phyloP scores from a whole-genome alignment of 805 yeast genomes.

The Candida orba region DNA sequence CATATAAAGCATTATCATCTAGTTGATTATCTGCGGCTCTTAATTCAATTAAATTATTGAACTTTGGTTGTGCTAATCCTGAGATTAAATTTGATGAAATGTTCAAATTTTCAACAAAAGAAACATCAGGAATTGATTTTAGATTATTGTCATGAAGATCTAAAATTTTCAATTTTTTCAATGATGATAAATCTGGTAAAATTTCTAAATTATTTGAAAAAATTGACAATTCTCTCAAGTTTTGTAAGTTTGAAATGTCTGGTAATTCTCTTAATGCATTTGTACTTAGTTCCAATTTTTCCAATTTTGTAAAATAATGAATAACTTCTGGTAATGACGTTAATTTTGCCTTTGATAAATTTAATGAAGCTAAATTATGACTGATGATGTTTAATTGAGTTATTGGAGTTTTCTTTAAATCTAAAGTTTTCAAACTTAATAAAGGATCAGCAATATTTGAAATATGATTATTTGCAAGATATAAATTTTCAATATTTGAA shows the following conservation, averaged over 20 bases:
- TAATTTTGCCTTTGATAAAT: slow-evolving; percentile 75
- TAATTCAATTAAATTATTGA: slow-evolving; percentile 41
- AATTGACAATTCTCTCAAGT: slow-evolving; percentile 59
- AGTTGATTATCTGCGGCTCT: slow-evolving; percentile 79
- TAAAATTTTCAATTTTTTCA: slow-evolving; percentile 52
- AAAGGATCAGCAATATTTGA: slow-evolving; percentile 61
- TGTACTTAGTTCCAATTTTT: slow-evolving; percentile 67
- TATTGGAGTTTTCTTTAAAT: slow-evolving; percentile 77
- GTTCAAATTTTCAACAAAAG: slow-evolving; percentile 44
- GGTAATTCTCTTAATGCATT: slow-evolving; percentile 81
- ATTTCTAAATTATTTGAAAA: slow-evolving; percentile 67
- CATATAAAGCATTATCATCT: slow-evolving; percentile 67
- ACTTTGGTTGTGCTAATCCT: slow-evolving; percentile 33
- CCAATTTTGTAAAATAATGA: slow-evolving; percentile 57
- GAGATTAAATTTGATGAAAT: slow-evolving; percentile 58
- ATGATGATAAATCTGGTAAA: slow-evolving; percentile 59
- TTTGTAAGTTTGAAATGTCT: slow-evolving; percentile 51
- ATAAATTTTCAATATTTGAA: slow-evolving; percentile 55
- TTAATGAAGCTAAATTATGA: slow-evolving; percentile 59
- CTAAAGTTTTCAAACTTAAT: slow-evolving; percentile 57
- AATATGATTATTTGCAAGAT: slow-evolving; percentile 68
- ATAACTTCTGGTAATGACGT: slow-evolving; percentile 64
- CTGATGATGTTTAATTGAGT: slow-evolving; percentile 55
- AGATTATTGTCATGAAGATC: slow-evolving; percentile 85
- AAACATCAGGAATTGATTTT: slow-evolving; percentile 48